Base-by-base conservation (phyloP, 306 rosid species). In the Pterocarpus santalinus region DNA sequence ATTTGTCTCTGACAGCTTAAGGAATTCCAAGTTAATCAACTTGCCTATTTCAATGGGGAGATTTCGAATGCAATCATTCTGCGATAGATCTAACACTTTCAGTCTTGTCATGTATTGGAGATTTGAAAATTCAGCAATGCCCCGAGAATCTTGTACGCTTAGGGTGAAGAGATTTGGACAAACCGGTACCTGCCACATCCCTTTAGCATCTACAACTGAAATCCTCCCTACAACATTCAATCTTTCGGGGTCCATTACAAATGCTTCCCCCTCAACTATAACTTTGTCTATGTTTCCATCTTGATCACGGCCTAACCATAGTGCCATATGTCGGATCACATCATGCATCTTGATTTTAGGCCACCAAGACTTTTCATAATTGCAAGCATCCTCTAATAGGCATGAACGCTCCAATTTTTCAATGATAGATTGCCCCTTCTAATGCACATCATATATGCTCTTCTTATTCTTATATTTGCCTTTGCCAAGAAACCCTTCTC, bases 141-240 rank as follows among this genome's bases (percentile, higher is more conserved):
- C 2, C 5, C 2, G 0, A 8, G 1, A 0, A 0, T 0, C 0
- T 7, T 1, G 0, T 0, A 69, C 2, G 13, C 56, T 11, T 0
- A 84, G 55, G 6, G 81, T 79, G 1, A 1, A 1, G n/a, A 73
- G 80, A 34, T 73, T 83, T 8, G 77, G 83, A 46, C 80, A 83
- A 43, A 8, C 0, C 0, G 53, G 73, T 14, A 78, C 0, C 3
- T 38, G 3, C 72, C 22, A 49, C 0, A 6, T 56, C 53, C 11
- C 65, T 1, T 0, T 1, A 13, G 0, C 3, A 16, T 38, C 2
- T 5, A 36, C 28, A 3, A 83, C 2, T 44, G 83, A 83, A 22
- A 83, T 73, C 49, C 76, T 65, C 57, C 78, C 77, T 1, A 55
- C 58, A 30, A 8, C 60, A 78, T 68, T 78, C 7, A 68, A 67